A percentile compares a stretch with the other conserved stretches of the same genome.
Evolutionary conservation across 169 alveolate species (phyloP).

Genomic region (Plasmodium cynomolgi): DNA sequence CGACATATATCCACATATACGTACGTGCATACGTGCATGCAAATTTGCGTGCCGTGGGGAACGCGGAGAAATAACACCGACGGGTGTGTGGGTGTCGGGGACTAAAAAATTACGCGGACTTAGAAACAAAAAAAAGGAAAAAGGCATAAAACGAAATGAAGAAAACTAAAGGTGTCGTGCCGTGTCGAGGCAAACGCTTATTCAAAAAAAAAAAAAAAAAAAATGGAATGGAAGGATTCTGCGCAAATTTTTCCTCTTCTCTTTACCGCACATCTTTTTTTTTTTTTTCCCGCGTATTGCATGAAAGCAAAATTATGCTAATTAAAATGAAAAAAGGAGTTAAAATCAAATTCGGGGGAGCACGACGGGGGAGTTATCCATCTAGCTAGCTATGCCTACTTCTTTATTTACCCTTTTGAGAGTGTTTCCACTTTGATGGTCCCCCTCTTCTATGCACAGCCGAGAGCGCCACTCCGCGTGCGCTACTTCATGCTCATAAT

Average conservation of each 20-base stretch:
- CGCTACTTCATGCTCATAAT: slow-evolving; percentile 51
- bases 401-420: neutral
- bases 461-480: slow-evolving; percentile 31
- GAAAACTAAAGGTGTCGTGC: neutral
- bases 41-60: neutral
- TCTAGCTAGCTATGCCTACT: neutral
- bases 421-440: neutral
- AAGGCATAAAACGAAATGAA: neutral
- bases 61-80: neutral
- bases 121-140: neutral
- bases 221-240: neutral
- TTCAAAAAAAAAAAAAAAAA: neutral
- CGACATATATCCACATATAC: neutral
- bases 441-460: neutral
- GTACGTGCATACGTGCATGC: neutral
- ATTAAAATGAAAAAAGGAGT: slow-evolving; percentile 1
- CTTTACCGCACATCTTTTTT: neutral
- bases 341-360: neutral
- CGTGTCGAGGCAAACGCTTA: neutral
- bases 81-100: neutral
- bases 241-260: neutral
- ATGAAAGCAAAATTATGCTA: neutral
- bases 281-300: neutral
- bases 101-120: neutral
- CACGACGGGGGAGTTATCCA: neutral